A percentile compares a stretch with the other conserved stretches of the same genome.
These are phyloP conservation scores for Blastobotrys raffinosifermentans DNA, from an alignment of 1,139 yeast species.

Conservation along the genomic window DNA sequence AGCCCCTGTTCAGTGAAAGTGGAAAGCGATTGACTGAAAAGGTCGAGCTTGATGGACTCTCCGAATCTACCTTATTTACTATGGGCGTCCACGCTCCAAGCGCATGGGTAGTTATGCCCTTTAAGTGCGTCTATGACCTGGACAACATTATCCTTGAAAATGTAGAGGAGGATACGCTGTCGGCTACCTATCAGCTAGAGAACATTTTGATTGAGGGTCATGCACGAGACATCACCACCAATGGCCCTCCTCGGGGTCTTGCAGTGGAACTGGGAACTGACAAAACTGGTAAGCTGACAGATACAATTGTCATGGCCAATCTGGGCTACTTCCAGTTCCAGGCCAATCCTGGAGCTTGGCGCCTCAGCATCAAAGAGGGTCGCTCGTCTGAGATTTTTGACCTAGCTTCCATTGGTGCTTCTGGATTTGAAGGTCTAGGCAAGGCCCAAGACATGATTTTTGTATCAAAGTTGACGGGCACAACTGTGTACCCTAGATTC, in stretches of 20 bases:
- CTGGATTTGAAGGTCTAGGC: conserved; percentile 28
- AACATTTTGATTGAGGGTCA: conserved; percentile 65
- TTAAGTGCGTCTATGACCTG: conserved; percentile 48
- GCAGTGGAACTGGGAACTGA: conserved; percentile 40
- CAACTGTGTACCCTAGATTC: conserved; percentile 43
- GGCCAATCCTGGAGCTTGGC: conserved; percentile 65
- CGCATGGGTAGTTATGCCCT: conserved; percentile 57
- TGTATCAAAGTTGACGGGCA: conserved; percentile 40
- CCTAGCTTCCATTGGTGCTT: conserved; percentile 34
- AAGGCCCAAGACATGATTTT: conserved; percentile 18
- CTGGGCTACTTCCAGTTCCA: conserved; percentile 72
- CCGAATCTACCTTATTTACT: conserved; percentile 47
- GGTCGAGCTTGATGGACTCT: conserved; percentile 39
- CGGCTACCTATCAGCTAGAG: conserved; percentile 44
- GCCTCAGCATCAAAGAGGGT: conserved; percentile 41
- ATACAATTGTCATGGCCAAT: conserved; percentile 66
- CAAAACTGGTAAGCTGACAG: conserved; percentile 30
- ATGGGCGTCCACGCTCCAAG: conserved; percentile 58
- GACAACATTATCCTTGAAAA: conserved; percentile 49
- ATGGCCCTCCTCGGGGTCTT: conserved; percentile 48
- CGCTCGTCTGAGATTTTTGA: conserved; percentile 39
- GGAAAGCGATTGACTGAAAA: conserved; percentile 34
- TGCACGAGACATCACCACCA: conserved; percentile 42
- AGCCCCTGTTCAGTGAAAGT: conserved; percentile 38
- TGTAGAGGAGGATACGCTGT: conserved; percentile 29